Percentiles rank a stretch among this genome's conserved stretches.
These are phyloP conservation scores for Globisporangium cylindrosporum DNA, from an alignment of 352 stramenopile species.

Conservation along the genomic window DNA sequence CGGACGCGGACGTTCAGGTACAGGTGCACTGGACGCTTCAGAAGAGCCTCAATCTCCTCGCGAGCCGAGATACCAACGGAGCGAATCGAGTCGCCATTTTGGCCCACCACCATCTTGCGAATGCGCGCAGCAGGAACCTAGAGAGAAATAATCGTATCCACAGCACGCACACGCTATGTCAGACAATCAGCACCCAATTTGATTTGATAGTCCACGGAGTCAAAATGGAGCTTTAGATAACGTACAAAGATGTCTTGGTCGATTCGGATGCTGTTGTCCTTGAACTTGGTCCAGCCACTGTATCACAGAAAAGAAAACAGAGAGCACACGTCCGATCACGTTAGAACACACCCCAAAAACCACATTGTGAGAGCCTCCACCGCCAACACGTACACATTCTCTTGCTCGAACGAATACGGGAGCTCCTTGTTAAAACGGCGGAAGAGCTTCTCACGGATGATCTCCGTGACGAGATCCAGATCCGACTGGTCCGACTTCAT, in stretches of 20 bases:
- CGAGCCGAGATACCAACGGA: conserved; percentile 69
- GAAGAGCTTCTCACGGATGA: conserved; percentile 88
- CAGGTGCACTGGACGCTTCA: conserved; percentile 72
- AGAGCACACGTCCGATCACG: not conserved
- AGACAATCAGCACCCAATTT: not conserved
- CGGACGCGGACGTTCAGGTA: conserved; percentile 84
- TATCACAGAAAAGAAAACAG: not conserved
- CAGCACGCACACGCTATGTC: not conserved
- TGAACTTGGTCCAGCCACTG: conserved; percentile 84
- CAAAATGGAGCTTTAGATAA: conserved; percentile 2
- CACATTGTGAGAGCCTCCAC: not conserved
- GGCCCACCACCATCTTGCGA: conserved; percentile 77
- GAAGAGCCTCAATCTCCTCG: conserved; percentile 70
- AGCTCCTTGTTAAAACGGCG: conserved; percentile 87
- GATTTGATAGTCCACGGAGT: not conserved
- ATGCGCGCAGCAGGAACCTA: conserved; percentile 72
- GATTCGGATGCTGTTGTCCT: conserved; percentile 82
- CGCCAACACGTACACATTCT: conserved; percentile 50
- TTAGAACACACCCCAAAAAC: not conserved
- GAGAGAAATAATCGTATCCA: not conserved
- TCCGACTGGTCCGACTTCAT: conserved; percentile 84
- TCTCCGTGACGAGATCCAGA: conserved; percentile 81
- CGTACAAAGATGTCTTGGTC: conserved; percentile 88
- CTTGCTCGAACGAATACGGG: conserved; percentile 78
- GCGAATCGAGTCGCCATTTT: conserved; percentile 76